These are phyloP conservation scores for Nepenthes alata DNA, from an alignment of 179 eudicot genomes.

Conservation along the genomic window DNA sequence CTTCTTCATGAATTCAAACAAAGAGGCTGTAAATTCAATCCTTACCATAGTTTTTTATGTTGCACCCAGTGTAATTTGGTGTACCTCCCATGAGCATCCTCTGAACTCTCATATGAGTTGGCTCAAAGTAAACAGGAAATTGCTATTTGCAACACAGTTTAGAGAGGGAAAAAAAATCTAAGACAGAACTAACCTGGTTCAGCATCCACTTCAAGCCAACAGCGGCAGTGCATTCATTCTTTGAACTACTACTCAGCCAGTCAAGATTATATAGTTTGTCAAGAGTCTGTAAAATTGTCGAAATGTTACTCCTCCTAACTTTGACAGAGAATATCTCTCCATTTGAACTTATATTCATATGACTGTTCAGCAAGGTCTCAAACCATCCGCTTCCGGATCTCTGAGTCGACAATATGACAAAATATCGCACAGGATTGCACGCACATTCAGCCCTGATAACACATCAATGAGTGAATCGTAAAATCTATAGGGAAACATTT, in stretches of 20 bases:
- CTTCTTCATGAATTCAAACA: too few relatives aligned
- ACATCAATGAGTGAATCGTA: neutral
- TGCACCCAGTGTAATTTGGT: too few relatives aligned
- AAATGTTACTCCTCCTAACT: conserved; percentile 50
- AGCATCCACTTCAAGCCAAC: conserved; percentile 98
- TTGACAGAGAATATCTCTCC: conserved; percentile 75
- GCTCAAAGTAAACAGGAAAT: too few relatives aligned
- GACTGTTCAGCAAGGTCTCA: conserved; percentile 79
- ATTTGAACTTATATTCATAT: conserved; percentile 66
- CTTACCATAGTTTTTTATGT: too few relatives aligned
- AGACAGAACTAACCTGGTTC: conserved; percentile 51
- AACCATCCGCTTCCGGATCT: conserved; percentile 97
- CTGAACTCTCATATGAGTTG: too few relatives aligned
- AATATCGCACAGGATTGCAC: conserved; percentile 70
- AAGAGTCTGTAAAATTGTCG: conserved; percentile 45
- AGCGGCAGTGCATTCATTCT: conserved; percentile 82
- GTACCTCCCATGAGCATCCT: too few relatives aligned
- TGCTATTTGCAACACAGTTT: too few relatives aligned
- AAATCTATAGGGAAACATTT: neutral
- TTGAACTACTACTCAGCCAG: conserved; percentile 74
- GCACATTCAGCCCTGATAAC: conserved; percentile 62
- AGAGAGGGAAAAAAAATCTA: neutral
- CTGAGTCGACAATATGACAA: conserved; percentile 72
- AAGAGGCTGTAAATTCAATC: too few relatives aligned
- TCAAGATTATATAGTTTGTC: conserved; percentile 74